Percentiles rank a stretch among this genome's conserved stretches.
phyloP scores from a whole-genome alignment of 2,329 filamentous ascomycete species.

The Aspergillus eucalypticola region DNA sequence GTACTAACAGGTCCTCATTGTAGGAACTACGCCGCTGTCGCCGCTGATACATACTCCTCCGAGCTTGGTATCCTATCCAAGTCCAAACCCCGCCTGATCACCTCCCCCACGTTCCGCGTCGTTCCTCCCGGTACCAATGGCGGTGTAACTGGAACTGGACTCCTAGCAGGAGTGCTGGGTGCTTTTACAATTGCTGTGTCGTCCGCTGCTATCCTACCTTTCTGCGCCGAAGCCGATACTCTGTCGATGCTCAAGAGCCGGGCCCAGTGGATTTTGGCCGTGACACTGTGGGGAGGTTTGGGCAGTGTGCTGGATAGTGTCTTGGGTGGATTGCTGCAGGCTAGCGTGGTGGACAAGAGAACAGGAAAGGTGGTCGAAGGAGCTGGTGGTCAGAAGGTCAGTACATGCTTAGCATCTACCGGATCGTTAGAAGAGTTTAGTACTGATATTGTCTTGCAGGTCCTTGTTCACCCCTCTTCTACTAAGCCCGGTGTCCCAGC shows the following conservation, averaged over 20 bases:
- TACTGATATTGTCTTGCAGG: conserved; percentile 22
- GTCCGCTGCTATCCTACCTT: conserved; percentile 67
- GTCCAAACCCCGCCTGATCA: conserved; percentile 78
- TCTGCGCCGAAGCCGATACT: conserved; percentile 52
- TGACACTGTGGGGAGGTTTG: conserved; percentile 72
- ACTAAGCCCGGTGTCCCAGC: conserved; percentile 23
- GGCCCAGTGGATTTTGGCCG: conserved; percentile 48
- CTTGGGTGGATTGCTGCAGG: conserved; percentile 80
- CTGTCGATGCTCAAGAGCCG: conserved; percentile 49
- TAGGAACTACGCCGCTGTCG: conserved; percentile 82
- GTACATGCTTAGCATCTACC: conserved; percentile 16
- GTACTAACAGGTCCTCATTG: neutral
- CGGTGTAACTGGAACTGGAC: conserved; percentile 75
- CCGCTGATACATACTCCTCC: conserved; percentile 91
- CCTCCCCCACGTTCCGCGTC: conserved; percentile 69
- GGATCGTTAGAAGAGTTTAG: neutral
- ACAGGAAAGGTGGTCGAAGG: conserved; percentile 89
- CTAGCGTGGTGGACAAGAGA: conserved; percentile 79
- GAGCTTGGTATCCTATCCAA: conserved; percentile 89
- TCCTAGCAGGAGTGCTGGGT: conserved; percentile 72
- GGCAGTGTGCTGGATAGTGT: conserved; percentile 87
- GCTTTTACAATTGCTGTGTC: conserved; percentile 69
- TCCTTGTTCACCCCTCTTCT: conserved; percentile 39
- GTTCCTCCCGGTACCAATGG: conserved; percentile 94
- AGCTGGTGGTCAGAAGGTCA: conserved; percentile 66